Conservation (phyloP, 2,329 filamentous ascomycete genomes). For the Fusarium acutatum region DNA sequence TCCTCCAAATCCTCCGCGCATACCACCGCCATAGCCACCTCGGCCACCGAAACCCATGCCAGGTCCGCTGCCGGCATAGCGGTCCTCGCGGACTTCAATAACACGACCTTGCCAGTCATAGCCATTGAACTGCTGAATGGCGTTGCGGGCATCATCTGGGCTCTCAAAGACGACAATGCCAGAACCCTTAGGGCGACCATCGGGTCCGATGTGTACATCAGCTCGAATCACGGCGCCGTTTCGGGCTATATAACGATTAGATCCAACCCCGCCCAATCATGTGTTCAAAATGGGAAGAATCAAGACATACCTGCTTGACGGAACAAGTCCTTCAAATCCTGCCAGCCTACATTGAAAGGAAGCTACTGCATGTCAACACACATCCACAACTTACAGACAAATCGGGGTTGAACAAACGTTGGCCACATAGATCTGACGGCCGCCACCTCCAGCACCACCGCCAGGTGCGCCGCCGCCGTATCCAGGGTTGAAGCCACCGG, state of each 20-base stretch:
- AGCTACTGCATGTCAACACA: conserved; percentile 66
- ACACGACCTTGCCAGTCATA: conserved; percentile 97
- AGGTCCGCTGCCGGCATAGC: conserved; percentile 76
- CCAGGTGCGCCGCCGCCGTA: conserved; percentile 60
- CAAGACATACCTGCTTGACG: conserved; percentile 87
- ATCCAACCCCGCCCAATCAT: neutral
- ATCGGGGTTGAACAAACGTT: conserved; percentile 78
- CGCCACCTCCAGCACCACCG: conserved; percentile 59
- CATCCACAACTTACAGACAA: conserved; percentile 11
- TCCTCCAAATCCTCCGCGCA: conserved; percentile 67
- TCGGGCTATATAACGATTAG: conserved; percentile 50
- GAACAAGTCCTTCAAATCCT: conserved; percentile 98
- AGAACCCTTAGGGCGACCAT: conserved; percentile 94
- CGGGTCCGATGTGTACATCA: conserved; percentile 91
- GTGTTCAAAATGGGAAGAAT: neutral
- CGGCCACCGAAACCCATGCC: conserved; percentile 64
- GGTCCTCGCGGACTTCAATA: conserved; percentile 95
- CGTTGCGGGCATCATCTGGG: conserved; percentile 91
- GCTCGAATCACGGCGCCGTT: conserved; percentile 88
- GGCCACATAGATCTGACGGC: conserved; percentile 94
- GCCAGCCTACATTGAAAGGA: conserved; percentile 97
- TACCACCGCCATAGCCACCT: conserved; percentile 67
- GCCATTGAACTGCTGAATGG: conserved; percentile 97
- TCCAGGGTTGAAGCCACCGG: conserved; percentile 66
- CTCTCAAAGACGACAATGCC: conserved; percentile 97